phyloP scores from a whole-genome alignment of 176 grass and related monocot species.

The Avena atlantica region DNA sequence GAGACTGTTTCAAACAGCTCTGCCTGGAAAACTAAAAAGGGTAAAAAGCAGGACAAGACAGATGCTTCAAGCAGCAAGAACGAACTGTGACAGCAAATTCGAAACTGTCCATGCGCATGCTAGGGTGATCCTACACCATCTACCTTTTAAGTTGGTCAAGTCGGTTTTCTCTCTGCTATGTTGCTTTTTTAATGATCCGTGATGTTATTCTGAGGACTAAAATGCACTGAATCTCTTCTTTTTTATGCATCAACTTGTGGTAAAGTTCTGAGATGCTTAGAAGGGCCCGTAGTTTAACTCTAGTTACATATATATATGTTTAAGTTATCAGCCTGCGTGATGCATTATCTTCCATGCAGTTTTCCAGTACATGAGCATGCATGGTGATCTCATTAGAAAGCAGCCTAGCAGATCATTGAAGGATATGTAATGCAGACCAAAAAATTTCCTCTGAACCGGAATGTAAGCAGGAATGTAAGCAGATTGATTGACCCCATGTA shows the following conservation, averaged over 20 bases:
- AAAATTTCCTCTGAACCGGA: no score
- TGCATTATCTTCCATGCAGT: background rate
- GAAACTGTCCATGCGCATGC: background rate
- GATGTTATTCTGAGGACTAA: no score
- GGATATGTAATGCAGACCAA: no score
- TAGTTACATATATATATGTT: background rate
- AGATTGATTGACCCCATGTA: no score
- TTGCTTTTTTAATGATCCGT: no score
- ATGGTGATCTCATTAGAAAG: slow-evolving; percentile 11
- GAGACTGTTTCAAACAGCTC: slow-evolving; percentile 69
- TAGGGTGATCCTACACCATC: slow-evolving; percentile 13
- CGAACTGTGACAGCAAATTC: background rate
- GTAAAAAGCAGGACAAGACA: slow-evolving; percentile 54
- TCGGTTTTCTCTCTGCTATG: no score
- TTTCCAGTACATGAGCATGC: background rate
- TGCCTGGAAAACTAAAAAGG: slow-evolving; percentile 53
- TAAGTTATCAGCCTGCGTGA: background rate
- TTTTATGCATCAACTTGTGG: no score
- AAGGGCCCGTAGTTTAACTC: background rate
- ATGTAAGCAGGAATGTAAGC: no score
- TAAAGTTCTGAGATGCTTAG: no score
- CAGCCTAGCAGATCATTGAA: no score
- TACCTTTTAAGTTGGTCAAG: background rate
- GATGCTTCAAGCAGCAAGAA: slow-evolving; percentile 33
- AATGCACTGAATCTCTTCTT: no score